Evolutionary conservation across 768 basidiomycete species (phyloP), one percentile per base, ranked within the genome.

Genomic region (Pholiota molesta): DNA sequence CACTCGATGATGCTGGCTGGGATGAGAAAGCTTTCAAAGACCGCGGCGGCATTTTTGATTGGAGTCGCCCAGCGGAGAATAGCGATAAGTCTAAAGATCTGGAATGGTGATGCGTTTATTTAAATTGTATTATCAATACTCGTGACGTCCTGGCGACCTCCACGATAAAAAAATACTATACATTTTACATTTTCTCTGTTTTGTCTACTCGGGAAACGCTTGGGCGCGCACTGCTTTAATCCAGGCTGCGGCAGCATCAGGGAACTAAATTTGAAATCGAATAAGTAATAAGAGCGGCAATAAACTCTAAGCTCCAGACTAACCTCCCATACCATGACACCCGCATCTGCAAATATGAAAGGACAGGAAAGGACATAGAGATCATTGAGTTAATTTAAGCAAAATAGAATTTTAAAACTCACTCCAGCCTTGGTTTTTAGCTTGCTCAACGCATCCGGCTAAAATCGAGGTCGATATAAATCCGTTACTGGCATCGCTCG

Each of bases 351-450:
- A 33, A 62, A 58, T 45, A 19, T 21, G 42, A 56, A 44, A 29
- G 5, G 4, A 33, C n/a, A 23, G 29, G 33, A 26, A 26, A 26
- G 26, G 26, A 26, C 26, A 52, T 55, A 31, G 9, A 7, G 21
- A 63, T 14, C 52, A 29, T 9, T 17, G 10, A 49, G 5, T n/a
- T 23, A 54, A 16, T 14, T 55, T 37, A 7, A 35, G 53, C 31
- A 39, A 42, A 51, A n/a, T 19, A 23, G 16, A 17, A 51, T 54
- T 17, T 31, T 54, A 55, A 28, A 19, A 78, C 88, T 73, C 59
- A 87, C 87, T 82, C 91, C 91, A 92, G 16, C 89, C 90, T 62
- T 82, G 59, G 17, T 62, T 67, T 65, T 85, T 82, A 0, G 88
- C 91, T 71, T 86, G 77, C 9, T 77, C 65, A 26, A 92, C 77